Percentiles rank a stretch among this genome's conserved stretches.
These are phyloP conservation scores for Aspergillus mulundensis DNA, from an alignment of 495 filamentous ascomycete genomes.

Conservation along the genomic window DNA sequence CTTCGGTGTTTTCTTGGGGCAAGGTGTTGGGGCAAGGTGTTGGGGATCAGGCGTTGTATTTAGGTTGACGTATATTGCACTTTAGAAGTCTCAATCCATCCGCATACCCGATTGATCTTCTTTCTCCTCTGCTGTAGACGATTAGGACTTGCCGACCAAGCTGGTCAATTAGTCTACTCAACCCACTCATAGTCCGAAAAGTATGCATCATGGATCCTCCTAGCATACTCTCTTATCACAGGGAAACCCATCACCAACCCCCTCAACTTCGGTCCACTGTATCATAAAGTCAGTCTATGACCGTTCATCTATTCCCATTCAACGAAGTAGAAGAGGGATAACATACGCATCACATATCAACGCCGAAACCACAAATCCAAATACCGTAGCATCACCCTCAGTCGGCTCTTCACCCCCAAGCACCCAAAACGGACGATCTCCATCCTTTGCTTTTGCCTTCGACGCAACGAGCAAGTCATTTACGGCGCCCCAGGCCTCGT, in stretches of 20 bases:
- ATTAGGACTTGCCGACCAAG: not conserved
- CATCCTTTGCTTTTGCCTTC: constrained; percentile 4
- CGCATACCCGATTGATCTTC: not conserved
- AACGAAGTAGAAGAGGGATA: not conserved
- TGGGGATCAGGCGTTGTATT: constrained; percentile 11
- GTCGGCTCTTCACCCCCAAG: constrained; percentile 51
- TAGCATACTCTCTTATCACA: constrained; percentile 52
- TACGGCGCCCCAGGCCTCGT: constrained; percentile 51
- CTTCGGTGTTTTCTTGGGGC: not conserved
- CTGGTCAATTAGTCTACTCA: constrained; percentile 10
- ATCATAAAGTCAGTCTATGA: not conserved
- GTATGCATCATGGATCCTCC: constrained; percentile 52
- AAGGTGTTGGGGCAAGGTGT: constrained; percentile 5
- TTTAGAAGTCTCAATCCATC: constrained; percentile 9
- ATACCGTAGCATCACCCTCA: constrained; percentile 54
- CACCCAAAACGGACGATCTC: constrained; percentile 49
- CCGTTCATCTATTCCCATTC: not conserved
- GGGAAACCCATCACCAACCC: constrained; percentile 42
- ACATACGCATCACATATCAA: constrained; percentile 54
- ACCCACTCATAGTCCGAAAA: constrained; percentile 54
- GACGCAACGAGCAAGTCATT: constrained; percentile 33
- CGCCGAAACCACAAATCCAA: constrained; percentile 50
- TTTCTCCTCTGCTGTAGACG: not conserved
- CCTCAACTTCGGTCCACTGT: constrained; percentile 45
- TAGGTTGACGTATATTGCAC: constrained; percentile 11